These are phyloP conservation scores for Daldinia concentrica DNA, from an alignment of 495 filamentous ascomycete genomes.

Conservation along the genomic window DNA sequence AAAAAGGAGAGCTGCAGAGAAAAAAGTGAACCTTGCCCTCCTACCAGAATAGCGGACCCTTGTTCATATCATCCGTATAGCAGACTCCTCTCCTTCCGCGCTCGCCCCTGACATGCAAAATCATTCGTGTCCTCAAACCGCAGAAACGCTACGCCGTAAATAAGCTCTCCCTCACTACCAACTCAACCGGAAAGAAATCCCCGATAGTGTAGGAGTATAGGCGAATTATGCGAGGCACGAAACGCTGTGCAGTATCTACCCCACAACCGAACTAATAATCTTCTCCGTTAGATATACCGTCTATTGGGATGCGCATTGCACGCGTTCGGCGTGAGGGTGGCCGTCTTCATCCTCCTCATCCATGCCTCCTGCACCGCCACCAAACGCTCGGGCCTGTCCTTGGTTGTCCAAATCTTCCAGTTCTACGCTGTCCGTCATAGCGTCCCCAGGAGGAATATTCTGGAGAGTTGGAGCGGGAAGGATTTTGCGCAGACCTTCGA, in stretches of 20 bases:
- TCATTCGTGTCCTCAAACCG: conserved; percentile 32
- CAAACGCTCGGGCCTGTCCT: conserved; percentile 76
- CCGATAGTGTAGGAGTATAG: conserved; percentile 1
- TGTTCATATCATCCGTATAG: conserved; percentile 26
- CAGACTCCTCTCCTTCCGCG: conserved; percentile 28
- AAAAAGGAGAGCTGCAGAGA: conserved; percentile 24
- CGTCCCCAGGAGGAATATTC: conserved; percentile 72
- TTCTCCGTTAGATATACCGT: background rate
- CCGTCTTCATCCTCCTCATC: conserved; percentile 88
- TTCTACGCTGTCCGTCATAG: conserved; percentile 84
- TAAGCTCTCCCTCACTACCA: conserved; percentile 27
- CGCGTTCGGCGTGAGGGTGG: conserved; percentile 84
- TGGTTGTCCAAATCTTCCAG: conserved; percentile 84
- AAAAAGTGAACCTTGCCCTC: conserved; percentile 13
- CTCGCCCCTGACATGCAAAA: conserved; percentile 42
- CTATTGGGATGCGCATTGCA: conserved; percentile 99
- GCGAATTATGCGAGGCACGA: conserved; percentile 24
- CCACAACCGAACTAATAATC: background rate
- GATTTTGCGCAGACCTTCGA: conserved; percentile 77
- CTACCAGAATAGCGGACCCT: conserved; percentile 13
- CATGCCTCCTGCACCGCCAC: conserved; percentile 63
- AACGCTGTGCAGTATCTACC: conserved; percentile 5
- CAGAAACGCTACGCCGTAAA: conserved; percentile 45
- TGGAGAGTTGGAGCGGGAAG: conserved; percentile 75
- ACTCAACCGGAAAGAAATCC: conserved; percentile 11